A percentile compares a stretch with the other conserved stretches of the same genome.
phyloP scores from a whole-genome alignment of 1,284 basidiomycete species.

The Ganoderma sinense region DNA sequence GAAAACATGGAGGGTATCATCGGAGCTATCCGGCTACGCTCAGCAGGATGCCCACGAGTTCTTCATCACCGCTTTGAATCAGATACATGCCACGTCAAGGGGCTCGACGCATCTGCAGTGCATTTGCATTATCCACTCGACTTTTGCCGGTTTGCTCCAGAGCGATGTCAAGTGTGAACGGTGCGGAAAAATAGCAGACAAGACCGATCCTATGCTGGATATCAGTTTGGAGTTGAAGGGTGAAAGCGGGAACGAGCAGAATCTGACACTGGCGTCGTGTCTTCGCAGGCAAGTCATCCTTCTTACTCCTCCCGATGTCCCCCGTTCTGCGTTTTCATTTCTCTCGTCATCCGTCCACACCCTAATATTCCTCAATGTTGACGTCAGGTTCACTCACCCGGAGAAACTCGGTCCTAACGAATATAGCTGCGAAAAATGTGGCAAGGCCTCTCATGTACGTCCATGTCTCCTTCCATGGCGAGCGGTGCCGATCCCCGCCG shows the following conservation, averaged over 20 bases:
- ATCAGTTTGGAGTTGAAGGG: conserved; percentile 87
- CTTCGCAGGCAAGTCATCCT: conserved; percentile 61
- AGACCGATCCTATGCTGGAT: conserved; percentile 91
- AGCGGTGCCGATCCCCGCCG: background rate
- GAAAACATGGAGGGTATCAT: conserved; percentile 86
- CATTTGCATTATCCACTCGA: conserved; percentile 92
- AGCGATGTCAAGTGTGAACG: conserved; percentile 90
- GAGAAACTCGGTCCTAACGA: conserved; percentile 79
- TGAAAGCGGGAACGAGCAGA: conserved; percentile 53
- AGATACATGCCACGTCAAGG: conserved; percentile 83
- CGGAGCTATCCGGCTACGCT: conserved; percentile 88
- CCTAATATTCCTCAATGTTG: conserved; percentile 8
- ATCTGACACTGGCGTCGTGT: conserved; percentile 73
- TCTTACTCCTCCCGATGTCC: conserved; percentile 2
- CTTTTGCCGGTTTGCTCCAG: conserved; percentile 88
- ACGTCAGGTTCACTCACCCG: conserved; percentile 72
- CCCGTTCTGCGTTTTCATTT: background rate
- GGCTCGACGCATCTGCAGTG: conserved; percentile 80
- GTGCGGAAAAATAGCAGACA: conserved; percentile 79
- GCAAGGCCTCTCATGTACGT: conserved; percentile 68
- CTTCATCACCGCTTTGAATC: conserved; percentile 83
- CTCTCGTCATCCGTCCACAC: conserved; percentile 9
- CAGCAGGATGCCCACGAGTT: conserved; percentile 97
- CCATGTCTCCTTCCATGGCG: conserved; percentile 14
- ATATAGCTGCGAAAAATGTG: conserved; percentile 79